These are phyloP conservation scores for Melampsora larici-populina DNA, from an alignment of 1,284 basidiomycete genomes.

Conservation along the genomic window DNA sequence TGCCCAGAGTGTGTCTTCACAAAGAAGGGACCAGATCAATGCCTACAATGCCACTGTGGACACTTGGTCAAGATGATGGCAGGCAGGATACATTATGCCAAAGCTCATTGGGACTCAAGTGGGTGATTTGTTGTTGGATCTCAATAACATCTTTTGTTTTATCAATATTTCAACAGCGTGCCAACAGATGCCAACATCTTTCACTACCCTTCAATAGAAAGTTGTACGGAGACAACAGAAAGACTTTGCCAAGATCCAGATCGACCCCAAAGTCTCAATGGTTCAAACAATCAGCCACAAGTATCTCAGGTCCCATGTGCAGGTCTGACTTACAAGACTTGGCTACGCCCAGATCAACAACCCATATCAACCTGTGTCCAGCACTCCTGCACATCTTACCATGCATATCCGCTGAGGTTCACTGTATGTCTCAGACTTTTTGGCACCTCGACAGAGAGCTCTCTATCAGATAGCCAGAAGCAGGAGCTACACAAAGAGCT, in stretches of 20 bases:
- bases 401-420: background rate
- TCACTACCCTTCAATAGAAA: too few relatives aligned
- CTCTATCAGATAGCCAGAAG: background rate
- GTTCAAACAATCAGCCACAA: too few relatives aligned
- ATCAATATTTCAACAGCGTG: too few relatives aligned
- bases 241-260: too few relatives aligned
- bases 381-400: background rate
- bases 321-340: slow-evolving; percentile 1
- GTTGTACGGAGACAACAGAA: too few relatives aligned
- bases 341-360: background rate
- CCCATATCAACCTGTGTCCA: background rate
- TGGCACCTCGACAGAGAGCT: background rate
- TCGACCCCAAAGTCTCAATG: background rate
- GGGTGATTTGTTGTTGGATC: too few relatives aligned
- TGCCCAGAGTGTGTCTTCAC: too few relatives aligned
- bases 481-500: too few relatives aligned
- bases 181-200: too few relatives aligned
- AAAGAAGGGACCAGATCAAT: too few relatives aligned
- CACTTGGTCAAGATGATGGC: background rate
- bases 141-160: too few relatives aligned
- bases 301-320: background rate
- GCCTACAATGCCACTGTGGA: too few relatives aligned
- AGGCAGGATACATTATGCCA: slow-evolving; percentile 10
- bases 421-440: background rate
- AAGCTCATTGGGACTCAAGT: slow-evolving; percentile 20